A percentile compares a stretch with the other conserved stretches of the same genome.
These are phyloP conservation scores for Paraconiothyrium sp. DNA, from an alignment of 2,329 filamentous ascomycete species.

Conservation along the genomic window DNA sequence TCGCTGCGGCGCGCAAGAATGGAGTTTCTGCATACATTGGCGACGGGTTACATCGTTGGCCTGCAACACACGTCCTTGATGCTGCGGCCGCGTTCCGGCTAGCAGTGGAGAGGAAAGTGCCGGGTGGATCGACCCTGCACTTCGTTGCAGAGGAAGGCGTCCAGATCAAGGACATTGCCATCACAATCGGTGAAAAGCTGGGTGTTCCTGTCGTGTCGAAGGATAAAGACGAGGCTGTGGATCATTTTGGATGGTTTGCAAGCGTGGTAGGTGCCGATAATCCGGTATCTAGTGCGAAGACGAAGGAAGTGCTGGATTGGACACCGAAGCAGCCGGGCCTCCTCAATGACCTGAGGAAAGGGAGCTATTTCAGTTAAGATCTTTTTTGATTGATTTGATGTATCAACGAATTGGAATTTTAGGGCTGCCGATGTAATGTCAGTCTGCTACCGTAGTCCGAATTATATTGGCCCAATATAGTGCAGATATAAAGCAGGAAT, in stretches of 20 bases:
- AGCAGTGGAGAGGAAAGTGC: slow-evolving; percentile 49
- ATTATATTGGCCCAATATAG: too few relatives aligned
- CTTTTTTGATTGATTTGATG: neutral
- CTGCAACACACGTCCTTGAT: slow-evolving; percentile 51
- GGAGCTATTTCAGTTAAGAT: neutral
- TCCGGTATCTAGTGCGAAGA: slow-evolving; percentile 49
- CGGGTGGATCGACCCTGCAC: slow-evolving; percentile 49
- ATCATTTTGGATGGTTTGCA: slow-evolving; percentile 43
- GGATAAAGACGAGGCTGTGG: slow-evolving; percentile 37
- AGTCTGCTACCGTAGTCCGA: too few relatives aligned
- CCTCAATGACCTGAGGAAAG: slow-evolving; percentile 41
- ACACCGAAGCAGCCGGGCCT: slow-evolving; percentile 31
- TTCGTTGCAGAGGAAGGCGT: slow-evolving; percentile 45
- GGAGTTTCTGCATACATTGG: slow-evolving; percentile 48
- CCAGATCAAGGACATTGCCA: slow-evolving; percentile 49
- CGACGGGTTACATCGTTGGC: slow-evolving; percentile 43
- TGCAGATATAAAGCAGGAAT: neutral
- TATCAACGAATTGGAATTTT: neutral
- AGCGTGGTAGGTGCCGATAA: slow-evolving; percentile 39
- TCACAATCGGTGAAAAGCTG: slow-evolving; percentile 47
- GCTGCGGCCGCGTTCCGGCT: slow-evolving; percentile 51
- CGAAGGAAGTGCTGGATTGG: slow-evolving; percentile 51
- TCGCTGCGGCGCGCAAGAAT: slow-evolving; percentile 37
- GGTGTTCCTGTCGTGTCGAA: slow-evolving; percentile 43
- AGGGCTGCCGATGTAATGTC: too few relatives aligned